Conservation (phyloP, 805 yeast genomes). For the Pichia occidentalis region DNA sequence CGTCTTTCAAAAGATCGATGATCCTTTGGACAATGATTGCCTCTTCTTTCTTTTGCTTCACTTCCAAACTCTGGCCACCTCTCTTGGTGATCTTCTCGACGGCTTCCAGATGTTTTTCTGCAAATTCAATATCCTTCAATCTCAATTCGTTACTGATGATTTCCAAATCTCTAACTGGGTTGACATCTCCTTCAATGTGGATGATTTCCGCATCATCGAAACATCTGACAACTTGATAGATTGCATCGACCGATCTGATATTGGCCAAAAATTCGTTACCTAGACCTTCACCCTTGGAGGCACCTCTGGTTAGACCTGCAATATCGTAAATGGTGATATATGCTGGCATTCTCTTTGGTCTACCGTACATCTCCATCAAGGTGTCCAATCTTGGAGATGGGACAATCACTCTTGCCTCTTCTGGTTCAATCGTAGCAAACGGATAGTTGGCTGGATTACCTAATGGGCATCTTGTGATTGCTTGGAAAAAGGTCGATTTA, state of each 20-base stretch:
- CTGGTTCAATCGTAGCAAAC: slow-evolving; percentile 96
- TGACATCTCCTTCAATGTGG: slow-evolving; percentile 94
- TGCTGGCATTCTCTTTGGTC: slow-evolving; percentile 87
- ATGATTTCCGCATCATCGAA: slow-evolving; percentile 97
- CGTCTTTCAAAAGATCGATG: slow-evolving; percentile 58
- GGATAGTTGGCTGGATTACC: slow-evolving; percentile 99
- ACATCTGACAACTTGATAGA: slow-evolving; percentile 95
- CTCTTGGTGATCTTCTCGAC: slow-evolving; percentile 51
- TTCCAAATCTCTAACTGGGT: slow-evolving; percentile 91
- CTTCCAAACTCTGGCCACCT: slow-evolving; percentile 62
- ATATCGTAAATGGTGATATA: slow-evolving; percentile 90
- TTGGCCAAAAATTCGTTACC: slow-evolving; percentile 97
- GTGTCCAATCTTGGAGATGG: slow-evolving; percentile 85
- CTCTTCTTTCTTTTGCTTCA: slow-evolving; percentile 57
- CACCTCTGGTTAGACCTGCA: slow-evolving; percentile 97
- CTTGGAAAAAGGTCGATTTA: slow-evolving; percentile 95
- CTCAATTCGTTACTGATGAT: slow-evolving; percentile 88
- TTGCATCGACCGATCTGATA: slow-evolving; percentile 96
- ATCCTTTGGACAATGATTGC: slow-evolving; percentile 49
- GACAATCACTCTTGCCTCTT: slow-evolving; percentile 92
- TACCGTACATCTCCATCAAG: slow-evolving; percentile 66
- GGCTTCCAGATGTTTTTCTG: slow-evolving; percentile 50
- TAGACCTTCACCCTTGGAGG: slow-evolving; percentile 93
- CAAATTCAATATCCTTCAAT: slow-evolving; percentile 94
- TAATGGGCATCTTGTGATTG: slow-evolving; percentile 84